Percentiles rank a stretch among this genome's conserved stretches.
phyloP scores from a whole-genome alignment of 2,329 filamentous ascomycete species.

The Aspergillus jensenii region DNA sequence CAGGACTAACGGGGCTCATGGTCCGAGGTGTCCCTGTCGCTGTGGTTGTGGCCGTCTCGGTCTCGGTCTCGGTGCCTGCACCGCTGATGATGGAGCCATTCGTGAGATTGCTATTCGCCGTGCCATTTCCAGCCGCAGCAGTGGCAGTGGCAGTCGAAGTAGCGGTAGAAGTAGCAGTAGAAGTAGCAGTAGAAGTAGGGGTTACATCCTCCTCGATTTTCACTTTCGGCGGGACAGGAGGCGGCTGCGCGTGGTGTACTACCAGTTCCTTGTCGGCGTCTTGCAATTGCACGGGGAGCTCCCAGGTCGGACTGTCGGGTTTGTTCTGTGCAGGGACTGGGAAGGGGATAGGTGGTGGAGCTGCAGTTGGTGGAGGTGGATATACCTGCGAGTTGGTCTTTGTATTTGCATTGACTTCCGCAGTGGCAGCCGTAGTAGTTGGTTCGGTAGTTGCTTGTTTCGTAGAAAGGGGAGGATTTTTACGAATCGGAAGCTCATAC shows the following conservation, averaged over 20 bases:
- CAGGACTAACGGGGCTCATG: background rate
- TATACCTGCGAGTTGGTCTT: too few species aligned
- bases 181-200: too few species aligned
- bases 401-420: background rate
- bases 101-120: too few species aligned
- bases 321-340: background rate
- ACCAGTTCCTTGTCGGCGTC: background rate
- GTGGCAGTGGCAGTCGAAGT: too few species aligned
- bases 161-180: too few species aligned
- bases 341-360: background rate
- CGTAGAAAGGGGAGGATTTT: too few species aligned
- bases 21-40: background rate
- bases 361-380: too few species aligned
- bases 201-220: too few species aligned
- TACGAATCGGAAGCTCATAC: too few species aligned
- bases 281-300: background rate
- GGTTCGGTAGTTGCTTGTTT: background rate
- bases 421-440: background rate
- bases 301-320: background rate
- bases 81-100: background rate
- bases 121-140: too few species aligned
- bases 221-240: too few species aligned
- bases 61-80: background rate
- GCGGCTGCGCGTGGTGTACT: background rate
- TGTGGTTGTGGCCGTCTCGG: too few species aligned